Percentiles rank a stretch among this genome's conserved stretches.
Evolutionary conservation across 2,329 filamentous ascomycete genomes (phyloP).

Genomic region (Dendrostoma leiphaemia): DNA sequence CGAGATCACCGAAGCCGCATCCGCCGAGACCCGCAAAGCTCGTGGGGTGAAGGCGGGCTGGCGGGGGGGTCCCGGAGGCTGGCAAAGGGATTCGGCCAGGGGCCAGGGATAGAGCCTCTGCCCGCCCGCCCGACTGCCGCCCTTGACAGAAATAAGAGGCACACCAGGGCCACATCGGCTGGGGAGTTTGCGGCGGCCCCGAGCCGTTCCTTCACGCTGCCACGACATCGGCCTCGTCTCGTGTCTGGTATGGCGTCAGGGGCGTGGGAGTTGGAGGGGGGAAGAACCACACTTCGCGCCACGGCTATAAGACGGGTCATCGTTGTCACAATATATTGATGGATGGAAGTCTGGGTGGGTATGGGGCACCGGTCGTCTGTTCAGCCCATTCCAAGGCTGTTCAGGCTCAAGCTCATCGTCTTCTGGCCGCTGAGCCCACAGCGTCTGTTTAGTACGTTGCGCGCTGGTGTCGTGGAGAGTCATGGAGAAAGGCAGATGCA

Average conservation of each 20-base stretch:
- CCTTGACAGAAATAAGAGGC: background rate
- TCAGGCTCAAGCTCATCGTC: background rate
- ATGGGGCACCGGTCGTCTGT: too few species aligned
- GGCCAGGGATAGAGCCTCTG: background rate
- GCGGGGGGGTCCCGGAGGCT: background rate
- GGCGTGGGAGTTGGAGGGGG: too few species aligned
- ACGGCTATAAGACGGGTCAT: too few species aligned
- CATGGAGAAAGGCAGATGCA: background rate
- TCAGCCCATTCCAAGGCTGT: too few species aligned
- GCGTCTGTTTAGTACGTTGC: background rate
- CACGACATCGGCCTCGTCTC: background rate
- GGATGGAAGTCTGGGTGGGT: too few species aligned
- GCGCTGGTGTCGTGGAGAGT: background rate
- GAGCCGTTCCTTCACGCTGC: background rate
- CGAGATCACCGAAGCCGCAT: background rate
- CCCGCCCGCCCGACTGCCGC: slow-evolving; percentile 1
- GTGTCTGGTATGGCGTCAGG: background rate
- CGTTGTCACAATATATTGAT: too few species aligned
- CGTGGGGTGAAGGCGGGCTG: slow-evolving; percentile 10
- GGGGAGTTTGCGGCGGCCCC: slow-evolving; percentile 6
- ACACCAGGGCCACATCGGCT: background rate
- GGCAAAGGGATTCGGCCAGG: slow-evolving; percentile 12
- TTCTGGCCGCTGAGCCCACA: background rate
- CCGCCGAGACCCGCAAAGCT: slow-evolving; percentile 6
- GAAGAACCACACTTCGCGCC: too few species aligned